phyloP scores from a whole-genome alignment of 306 rosid genomes.

The Hylodesmum podocarpum region DNA sequence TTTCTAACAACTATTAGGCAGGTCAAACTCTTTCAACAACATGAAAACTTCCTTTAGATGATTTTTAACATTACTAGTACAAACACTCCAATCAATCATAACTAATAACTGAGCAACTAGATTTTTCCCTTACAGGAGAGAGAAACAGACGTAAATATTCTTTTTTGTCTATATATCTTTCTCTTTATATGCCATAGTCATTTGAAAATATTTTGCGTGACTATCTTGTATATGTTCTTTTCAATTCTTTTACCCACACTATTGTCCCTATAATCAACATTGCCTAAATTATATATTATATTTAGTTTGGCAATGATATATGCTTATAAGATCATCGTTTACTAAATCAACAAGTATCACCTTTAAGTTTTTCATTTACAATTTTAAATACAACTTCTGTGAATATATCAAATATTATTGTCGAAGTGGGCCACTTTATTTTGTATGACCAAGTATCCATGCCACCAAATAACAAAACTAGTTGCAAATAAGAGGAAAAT shows the following conservation, averaged over 20 bases:
- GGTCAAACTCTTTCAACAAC: no score
- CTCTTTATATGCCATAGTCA: background rate
- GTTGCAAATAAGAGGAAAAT: slow-evolving; percentile 38
- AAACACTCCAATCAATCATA: no score
- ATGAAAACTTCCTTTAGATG: no score
- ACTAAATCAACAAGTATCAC: slow-evolving; percentile 31
- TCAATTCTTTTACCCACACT: background rate
- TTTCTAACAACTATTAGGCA: no score
- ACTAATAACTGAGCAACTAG: no score
- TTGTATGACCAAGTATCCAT: slow-evolving; percentile 30
- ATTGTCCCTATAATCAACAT: background rate
- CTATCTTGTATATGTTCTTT: background rate
- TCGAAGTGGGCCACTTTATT: slow-evolving; percentile 38
- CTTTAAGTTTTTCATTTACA: slow-evolving; percentile 66
- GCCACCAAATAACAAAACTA: slow-evolving; percentile 65
- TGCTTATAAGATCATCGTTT: background rate
- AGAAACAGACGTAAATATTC: background rate
- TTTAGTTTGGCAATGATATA: background rate
- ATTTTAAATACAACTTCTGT: slow-evolving; percentile 53
- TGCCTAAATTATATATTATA: background rate
- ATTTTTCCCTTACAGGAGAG: background rate
- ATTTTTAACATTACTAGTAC: no score
- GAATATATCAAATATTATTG: slow-evolving; percentile 67
- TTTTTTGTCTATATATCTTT: background rate
- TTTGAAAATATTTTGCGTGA: background rate